phyloP scores from a whole-genome alignment of 176 grass and related monocot genomes.

The Bolboschoenus planiculmis region DNA sequence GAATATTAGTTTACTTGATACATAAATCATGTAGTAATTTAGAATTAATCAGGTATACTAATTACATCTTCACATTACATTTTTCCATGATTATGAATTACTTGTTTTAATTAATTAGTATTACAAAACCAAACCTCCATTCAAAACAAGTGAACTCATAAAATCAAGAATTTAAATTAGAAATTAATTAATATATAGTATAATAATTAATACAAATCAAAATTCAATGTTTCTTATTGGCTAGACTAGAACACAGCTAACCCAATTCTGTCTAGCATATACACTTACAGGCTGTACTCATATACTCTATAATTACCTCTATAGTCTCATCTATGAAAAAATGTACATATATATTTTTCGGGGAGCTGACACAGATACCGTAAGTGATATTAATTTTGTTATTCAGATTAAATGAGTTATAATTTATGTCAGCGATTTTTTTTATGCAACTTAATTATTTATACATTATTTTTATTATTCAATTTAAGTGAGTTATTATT shows the following conservation, averaged over 20 bases:
- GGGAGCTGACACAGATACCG: no score
- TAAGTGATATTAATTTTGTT: no score
- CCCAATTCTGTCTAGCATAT: not conserved
- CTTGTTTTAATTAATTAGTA: no score
- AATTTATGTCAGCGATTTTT: no score
- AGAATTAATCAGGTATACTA: not conserved
- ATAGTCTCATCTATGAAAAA: not conserved
- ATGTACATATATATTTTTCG: no score
- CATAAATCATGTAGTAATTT: not conserved
- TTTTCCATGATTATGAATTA: not conserved
- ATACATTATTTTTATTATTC: no score
- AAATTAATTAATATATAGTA: not conserved
- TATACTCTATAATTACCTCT: not conserved
- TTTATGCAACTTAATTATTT: no score
- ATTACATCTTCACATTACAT: not conserved
- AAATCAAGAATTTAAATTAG: not conserved
- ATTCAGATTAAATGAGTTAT: no score
- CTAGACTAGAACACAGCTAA: not conserved
- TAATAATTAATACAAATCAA: not conserved
- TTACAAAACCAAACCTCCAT: not conserved
- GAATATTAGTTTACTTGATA: not conserved
- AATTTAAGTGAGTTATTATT: no score
- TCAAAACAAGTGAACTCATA: not conserved
- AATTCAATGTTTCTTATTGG: not conserved
- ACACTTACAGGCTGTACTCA: constrained; percentile 1